Percentiles rank a stretch among this genome's conserved stretches.
Conservation (phyloP, 805 yeast species). For the Pichia insulana region DNA sequence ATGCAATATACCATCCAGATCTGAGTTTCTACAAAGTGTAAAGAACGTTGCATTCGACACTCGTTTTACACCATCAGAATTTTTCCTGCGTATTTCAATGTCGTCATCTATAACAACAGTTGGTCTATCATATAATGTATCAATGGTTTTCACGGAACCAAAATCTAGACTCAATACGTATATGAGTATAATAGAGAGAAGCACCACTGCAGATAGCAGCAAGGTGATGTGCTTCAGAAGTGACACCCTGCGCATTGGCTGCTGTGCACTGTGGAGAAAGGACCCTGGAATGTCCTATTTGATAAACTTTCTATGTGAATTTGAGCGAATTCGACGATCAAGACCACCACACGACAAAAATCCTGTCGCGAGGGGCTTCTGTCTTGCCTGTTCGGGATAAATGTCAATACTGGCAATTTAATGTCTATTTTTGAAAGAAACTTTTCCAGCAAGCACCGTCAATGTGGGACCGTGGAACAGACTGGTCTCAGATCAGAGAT, state of each 20-base stretch:
- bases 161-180: background rate
- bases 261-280: no score
- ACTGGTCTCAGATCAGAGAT: no score
- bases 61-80: slow-evolving; percentile 3
- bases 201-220: background rate
- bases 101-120: slow-evolving; percentile 3
- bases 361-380: no score
- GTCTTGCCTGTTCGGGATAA: slow-evolving; percentile 1
- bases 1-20: slow-evolving; percentile 28
- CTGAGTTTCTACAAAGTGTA: slow-evolving; percentile 34
- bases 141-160: background rate
- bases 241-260: background rate
- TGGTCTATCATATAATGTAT: background rate
- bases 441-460: no score
- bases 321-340: no score
- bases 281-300: no score
- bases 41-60: slow-evolving; percentile 56
- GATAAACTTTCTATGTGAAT: no score
- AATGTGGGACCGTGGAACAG: no score
- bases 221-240: background rate
- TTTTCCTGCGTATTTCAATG: slow-evolving; percentile 3
- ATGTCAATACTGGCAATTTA: slow-evolving; percentile 3
- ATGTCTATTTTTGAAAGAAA: no score
- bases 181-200: background rate
- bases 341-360: no score